Percentiles rank a stretch among this genome's conserved stretches.
Conservation (phyloP, 1,284 basidiomycete species). For the Coriolopsis trogii region DNA sequence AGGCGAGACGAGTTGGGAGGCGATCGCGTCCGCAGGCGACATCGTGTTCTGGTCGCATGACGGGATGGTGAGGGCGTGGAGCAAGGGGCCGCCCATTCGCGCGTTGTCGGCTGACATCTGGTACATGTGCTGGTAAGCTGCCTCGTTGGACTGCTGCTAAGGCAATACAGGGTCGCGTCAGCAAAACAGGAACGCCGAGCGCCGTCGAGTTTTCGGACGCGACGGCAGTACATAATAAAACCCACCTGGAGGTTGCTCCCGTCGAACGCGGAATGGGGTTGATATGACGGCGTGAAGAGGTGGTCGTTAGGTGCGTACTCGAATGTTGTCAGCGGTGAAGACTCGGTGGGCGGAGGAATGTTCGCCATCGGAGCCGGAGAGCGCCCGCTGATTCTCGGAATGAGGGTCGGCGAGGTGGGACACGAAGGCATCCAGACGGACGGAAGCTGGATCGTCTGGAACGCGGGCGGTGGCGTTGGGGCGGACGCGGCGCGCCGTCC, state of each 20-base stretch:
- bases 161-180: not conserved
- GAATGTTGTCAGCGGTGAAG: constrained; percentile 42
- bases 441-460: constrained; percentile 65
- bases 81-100: constrained; percentile 27
- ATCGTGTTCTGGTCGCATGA: constrained; percentile 31
- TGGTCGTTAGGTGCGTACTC: constrained; percentile 36
- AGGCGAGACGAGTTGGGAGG: constrained; percentile 37
- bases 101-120: constrained; percentile 27
- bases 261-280: constrained; percentile 43
- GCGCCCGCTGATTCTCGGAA: constrained; percentile 61
- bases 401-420: constrained; percentile 60
- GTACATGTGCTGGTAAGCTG: constrained; percentile 51
- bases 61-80: constrained; percentile 45
- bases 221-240: not conserved
- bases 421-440: constrained; percentile 68
- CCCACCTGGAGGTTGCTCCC: constrained; percentile 29
- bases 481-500: constrained; percentile 37
- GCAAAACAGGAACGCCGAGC: constrained; percentile 16
- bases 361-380: constrained; percentile 46
- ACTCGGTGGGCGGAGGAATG: constrained; percentile 40
- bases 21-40: constrained; percentile 38
- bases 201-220: not conserved
- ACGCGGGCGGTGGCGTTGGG: constrained; percentile 39
- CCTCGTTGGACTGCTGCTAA: constrained; percentile 34
- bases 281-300: constrained; percentile 37